phyloP scores from a whole-genome alignment of 2,329 filamentous ascomycete species.

The Penicillium occitanis region DNA sequence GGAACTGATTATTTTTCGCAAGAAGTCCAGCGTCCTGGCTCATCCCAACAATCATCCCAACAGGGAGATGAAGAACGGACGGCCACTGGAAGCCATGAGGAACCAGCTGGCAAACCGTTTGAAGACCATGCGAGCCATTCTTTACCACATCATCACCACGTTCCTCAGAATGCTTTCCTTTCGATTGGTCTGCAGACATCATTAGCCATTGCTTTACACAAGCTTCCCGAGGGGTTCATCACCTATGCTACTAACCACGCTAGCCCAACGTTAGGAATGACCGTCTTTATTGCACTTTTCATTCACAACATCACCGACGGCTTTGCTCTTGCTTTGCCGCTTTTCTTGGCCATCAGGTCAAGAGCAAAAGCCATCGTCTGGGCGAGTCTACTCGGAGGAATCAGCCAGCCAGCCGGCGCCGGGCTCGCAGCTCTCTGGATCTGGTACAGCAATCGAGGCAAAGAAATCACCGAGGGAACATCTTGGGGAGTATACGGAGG shows the following conservation, averaged over 20 bases:
- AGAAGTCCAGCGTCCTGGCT: background rate
- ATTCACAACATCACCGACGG: slow-evolving; percentile 99
- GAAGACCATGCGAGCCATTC: slow-evolving; percentile 15
- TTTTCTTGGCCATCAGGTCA: slow-evolving; percentile 86
- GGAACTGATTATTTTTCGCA: slow-evolving; percentile 19
- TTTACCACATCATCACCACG: slow-evolving; percentile 78
- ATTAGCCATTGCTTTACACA: slow-evolving; percentile 92
- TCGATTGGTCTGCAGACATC: slow-evolving; percentile 95
- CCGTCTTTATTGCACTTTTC: slow-evolving; percentile 91
- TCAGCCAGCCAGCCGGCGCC: slow-evolving; percentile 84
- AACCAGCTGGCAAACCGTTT: slow-evolving; percentile 14
- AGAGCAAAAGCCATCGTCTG: slow-evolving; percentile 80
- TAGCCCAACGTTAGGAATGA: slow-evolving; percentile 81
- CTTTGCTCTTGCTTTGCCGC: slow-evolving; percentile 86
- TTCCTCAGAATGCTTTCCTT: slow-evolving; percentile 88
- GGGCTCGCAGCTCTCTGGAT: slow-evolving; percentile 85
- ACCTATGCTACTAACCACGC: slow-evolving; percentile 98
- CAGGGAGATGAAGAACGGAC: slow-evolving; percentile 18
- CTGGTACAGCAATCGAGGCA: slow-evolving; percentile 60
- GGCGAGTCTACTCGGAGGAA: slow-evolving; percentile 78
- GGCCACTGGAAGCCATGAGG: slow-evolving; percentile 11
- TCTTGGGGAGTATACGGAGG: slow-evolving; percentile 56
- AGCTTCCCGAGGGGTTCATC: slow-evolving; percentile 83
- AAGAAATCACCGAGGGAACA: slow-evolving; percentile 38
- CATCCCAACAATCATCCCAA: background rate